phyloP scores from a whole-genome alignment of 441 rosid genomes.

The Metrosideros polymorpha region DNA sequence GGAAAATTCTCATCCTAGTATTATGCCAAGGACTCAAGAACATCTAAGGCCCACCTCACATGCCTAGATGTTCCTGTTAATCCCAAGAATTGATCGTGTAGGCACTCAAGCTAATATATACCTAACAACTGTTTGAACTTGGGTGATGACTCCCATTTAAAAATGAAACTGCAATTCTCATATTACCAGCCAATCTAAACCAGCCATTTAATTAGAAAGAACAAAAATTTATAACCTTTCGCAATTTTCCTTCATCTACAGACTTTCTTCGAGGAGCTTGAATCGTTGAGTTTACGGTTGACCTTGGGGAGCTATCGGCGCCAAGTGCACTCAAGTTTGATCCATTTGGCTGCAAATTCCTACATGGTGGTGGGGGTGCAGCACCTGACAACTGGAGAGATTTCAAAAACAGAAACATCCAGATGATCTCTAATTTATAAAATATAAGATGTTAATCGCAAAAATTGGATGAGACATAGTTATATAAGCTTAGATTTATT shows the following conservation, averaged over 20 bases:
- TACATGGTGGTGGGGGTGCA: conserved; percentile 81
- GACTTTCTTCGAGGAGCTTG: conserved; percentile 97
- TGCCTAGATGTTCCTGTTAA: background rate
- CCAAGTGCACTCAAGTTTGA: conserved; percentile 33
- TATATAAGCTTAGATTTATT: background rate
- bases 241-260: conserved; percentile 96
- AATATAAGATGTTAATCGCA: background rate
- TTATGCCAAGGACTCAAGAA: background rate
- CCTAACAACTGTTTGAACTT: background rate
- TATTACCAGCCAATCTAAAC: background rate
- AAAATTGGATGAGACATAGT: background rate
- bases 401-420: conserved; percentile 11
- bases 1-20: background rate
- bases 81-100: background rate
- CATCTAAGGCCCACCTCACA: background rate
- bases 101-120: background rate
- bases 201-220: background rate
- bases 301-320: conserved; percentile 61
- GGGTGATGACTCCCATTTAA: background rate
- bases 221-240: conserved; percentile 49
- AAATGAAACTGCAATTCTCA: background rate
- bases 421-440: conserved; percentile 5
- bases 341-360: conserved; percentile 67
- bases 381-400: conserved; percentile 66
- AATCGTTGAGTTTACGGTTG: conserved; percentile 64